These are phyloP conservation scores for Tulasnella sp. DNA, from an alignment of 768 basidiomycete genomes.

Conservation along the genomic window DNA sequence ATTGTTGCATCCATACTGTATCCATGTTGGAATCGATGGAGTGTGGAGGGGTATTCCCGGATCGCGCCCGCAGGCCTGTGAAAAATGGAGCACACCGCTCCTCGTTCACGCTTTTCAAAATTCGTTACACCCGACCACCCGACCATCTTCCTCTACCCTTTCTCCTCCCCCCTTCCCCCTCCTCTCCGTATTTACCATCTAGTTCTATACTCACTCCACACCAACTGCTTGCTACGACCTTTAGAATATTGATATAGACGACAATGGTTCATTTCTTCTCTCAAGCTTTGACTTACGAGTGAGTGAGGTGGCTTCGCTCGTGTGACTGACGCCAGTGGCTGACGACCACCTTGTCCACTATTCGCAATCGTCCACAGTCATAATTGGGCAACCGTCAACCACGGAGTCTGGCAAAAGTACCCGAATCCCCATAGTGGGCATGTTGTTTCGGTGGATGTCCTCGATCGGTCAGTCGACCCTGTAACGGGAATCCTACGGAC, in stretches of 20 bases:
- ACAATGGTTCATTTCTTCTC: constrained; percentile 67
- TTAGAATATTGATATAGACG: background rate
- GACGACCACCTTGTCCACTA: constrained; percentile 15
- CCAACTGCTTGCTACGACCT: background rate
- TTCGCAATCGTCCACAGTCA: constrained; percentile 48
- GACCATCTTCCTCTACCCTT: background rate
- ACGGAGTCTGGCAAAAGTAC: constrained; percentile 93
- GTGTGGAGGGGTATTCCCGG: too few relatives aligned
- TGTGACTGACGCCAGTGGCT: background rate
- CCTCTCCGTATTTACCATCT: background rate
- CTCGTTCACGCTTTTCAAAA: constrained; percentile 2
- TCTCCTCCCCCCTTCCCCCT: constrained; percentile 3
- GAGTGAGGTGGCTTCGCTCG: constrained; percentile 27
- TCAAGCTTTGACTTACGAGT: constrained; percentile 77
- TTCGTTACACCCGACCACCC: background rate
- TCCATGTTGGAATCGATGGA: too few relatives aligned
- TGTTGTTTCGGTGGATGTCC: constrained; percentile 75
- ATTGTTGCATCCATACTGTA: too few relatives aligned
- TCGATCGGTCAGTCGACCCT: constrained; percentile 76
- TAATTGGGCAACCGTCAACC: constrained; percentile 82
- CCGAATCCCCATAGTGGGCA: constrained; percentile 88
- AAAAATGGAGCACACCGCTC: too few relatives aligned
- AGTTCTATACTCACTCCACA: background rate
- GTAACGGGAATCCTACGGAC: constrained; percentile 82
- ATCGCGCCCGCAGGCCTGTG: too few relatives aligned